A percentile compares a stretch with the other conserved stretches of the same genome.
phyloP scores from a whole-genome alignment of 176 grass and related monocot genomes.

The Bothriochloa decipiens region DNA sequence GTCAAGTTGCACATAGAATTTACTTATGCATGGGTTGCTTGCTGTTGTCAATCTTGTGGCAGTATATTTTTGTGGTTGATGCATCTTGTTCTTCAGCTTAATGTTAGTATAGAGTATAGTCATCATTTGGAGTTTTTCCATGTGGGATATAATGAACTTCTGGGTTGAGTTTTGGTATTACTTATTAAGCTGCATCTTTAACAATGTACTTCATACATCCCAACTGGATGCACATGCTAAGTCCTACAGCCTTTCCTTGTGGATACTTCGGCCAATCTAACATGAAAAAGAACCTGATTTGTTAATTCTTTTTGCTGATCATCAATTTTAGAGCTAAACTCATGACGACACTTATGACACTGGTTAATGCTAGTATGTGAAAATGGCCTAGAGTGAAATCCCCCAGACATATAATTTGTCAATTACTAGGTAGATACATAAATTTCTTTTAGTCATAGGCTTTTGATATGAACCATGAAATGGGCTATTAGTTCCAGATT shows the following conservation, averaged over 20 bases:
- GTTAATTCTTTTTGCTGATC: neutral
- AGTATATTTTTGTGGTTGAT: neutral
- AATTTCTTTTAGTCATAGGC: neutral
- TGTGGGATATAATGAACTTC: neutral
- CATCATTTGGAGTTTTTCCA: neutral
- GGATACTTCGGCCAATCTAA: neutral
- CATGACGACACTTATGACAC: neutral
- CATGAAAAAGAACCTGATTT: neutral
- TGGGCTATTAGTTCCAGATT: neutral
- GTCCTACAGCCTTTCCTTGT: neutral
- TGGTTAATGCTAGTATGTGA: neutral
- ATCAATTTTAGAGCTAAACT: slow-evolving; percentile 1
- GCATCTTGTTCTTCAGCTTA: neutral
- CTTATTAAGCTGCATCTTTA: neutral
- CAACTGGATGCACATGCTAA: neutral
- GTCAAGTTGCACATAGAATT: neutral
- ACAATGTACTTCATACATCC: neutral
- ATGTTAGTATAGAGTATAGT: neutral
- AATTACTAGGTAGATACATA: neutral
- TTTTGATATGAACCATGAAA: neutral
- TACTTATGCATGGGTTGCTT: neutral
- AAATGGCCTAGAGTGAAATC: neutral
- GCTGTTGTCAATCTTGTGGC: neutral
- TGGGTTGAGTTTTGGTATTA: neutral
- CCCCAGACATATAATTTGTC: neutral